Percentiles rank a stretch among this genome's conserved stretches.
These are phyloP conservation scores for Solanum hybrid DNA, from an alignment of 305 asterid species.

Conservation along the genomic window DNA sequence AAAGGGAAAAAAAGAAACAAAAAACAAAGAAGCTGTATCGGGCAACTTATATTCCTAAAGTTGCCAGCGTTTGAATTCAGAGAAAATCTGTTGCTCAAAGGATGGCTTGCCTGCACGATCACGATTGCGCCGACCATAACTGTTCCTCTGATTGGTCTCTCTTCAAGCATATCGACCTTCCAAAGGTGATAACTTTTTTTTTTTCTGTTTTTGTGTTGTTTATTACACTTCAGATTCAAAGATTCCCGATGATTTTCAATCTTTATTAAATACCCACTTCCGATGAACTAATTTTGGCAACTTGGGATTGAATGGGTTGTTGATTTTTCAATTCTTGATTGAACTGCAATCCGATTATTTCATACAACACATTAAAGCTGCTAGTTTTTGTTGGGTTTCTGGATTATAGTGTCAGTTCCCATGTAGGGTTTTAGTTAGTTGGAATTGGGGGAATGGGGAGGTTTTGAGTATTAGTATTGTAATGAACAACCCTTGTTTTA, in stretches of 20 bases:
- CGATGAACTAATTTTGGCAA: not conserved
- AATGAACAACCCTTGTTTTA: not conserved
- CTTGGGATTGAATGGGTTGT: not conserved
- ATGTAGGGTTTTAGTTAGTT: not conserved
- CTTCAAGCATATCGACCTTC: conserved; percentile 74
- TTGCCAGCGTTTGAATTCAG: not conserved
- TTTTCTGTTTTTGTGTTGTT: not conserved
- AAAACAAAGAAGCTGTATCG: not conserved
- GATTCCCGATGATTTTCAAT: not conserved
- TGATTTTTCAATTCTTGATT: not conserved
- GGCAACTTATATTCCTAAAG: not conserved
- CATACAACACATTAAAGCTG: not conserved
- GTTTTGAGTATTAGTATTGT: not conserved
- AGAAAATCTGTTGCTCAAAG: not conserved
- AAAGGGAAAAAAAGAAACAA: not conserved
- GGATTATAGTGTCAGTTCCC: not conserved
- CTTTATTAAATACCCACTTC: not conserved
- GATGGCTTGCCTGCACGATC: conserved; percentile 96
- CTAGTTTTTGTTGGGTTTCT: not conserved
- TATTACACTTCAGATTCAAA: not conserved
- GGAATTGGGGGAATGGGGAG: not conserved
- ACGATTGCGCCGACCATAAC: conserved; percentile 91
- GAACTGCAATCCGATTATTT: not conserved
- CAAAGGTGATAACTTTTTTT: conserved; percentile 39
- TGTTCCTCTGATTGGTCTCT: conserved; percentile 94